These are phyloP conservation scores for Trichomonascus vanleenenianus DNA, from an alignment of 805 yeast species.

Conservation along the genomic window DNA sequence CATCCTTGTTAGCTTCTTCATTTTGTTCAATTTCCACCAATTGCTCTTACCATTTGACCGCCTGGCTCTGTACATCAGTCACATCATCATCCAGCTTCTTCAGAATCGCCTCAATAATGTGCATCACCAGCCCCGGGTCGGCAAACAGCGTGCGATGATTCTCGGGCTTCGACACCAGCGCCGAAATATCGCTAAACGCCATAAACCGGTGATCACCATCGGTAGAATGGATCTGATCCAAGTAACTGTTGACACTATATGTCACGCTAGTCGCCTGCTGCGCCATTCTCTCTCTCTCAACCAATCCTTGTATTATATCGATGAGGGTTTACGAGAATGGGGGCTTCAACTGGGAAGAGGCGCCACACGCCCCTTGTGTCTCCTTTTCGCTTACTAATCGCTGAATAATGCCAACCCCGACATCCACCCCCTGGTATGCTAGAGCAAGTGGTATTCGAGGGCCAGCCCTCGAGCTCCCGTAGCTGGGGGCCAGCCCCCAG, in stretches of 20 bases:
- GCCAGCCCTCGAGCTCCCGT: too few species aligned
- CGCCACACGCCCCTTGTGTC: too few species aligned
- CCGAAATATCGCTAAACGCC: constrained; percentile 71
- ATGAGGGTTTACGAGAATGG: too few species aligned
- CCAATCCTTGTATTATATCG: too few species aligned
- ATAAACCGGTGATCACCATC: constrained; percentile 80
- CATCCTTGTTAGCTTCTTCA: not conserved
- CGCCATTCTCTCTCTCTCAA: too few species aligned
- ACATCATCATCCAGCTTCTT: constrained; percentile 49
- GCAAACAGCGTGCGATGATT: constrained; percentile 22
- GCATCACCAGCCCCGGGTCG: constrained; percentile 21
- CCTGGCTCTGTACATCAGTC: constrained; percentile 68
- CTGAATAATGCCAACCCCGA: too few species aligned
- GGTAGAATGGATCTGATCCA: constrained; percentile 17
- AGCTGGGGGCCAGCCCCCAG: too few species aligned
- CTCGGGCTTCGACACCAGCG: constrained; percentile 22
- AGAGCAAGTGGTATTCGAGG: too few species aligned
- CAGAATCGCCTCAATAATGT: constrained; percentile 35
- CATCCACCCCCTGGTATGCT: too few species aligned
- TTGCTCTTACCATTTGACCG: constrained; percentile 40
- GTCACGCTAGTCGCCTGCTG: not conserved
- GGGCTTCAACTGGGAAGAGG: too few species aligned
- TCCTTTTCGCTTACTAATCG: too few species aligned
- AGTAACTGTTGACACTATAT: not conserved
- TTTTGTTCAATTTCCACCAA: too few species aligned